Percentiles rank a stretch among this genome's conserved stretches.
These are phyloP conservation scores for Calvatia gigantea DNA, from an alignment of 768 basidiomycete genomes.

Conservation along the genomic window DNA sequence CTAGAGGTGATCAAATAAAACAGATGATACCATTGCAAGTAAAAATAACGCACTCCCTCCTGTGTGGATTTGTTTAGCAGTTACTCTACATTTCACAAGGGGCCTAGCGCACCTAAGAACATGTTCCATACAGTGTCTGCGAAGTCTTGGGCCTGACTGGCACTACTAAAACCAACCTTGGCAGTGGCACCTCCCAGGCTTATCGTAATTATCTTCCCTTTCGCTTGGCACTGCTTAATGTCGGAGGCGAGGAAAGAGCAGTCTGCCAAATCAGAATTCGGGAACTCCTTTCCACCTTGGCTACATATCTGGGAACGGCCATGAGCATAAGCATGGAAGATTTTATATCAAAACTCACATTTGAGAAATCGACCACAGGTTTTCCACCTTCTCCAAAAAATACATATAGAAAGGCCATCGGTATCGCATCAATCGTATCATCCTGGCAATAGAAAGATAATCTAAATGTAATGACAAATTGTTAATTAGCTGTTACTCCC, in stretches of 20 bases:
- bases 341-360: conserved; percentile 32
- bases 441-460: conserved; percentile 64
- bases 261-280: conserved; percentile 59
- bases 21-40: neutral
- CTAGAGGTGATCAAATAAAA: conserved; percentile 16
- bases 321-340: neutral
- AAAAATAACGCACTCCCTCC: conserved; percentile 27
- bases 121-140: conserved; percentile 65
- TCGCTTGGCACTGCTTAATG: conserved; percentile 62
- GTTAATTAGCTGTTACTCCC: neutral
- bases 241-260: conserved; percentile 59
- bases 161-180: conserved; percentile 50
- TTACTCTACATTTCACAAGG: neutral
- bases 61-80: conserved; percentile 10
- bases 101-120: conserved; percentile 50
- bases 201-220: conserved; percentile 52
- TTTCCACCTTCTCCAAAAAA: conserved; percentile 60
- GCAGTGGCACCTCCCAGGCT: conserved; percentile 59
- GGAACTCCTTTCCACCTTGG: conserved; percentile 42
- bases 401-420: conserved; percentile 55
- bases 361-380: conserved; percentile 60
- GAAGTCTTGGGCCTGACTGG: conserved; percentile 48
- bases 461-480: conserved; percentile 16
- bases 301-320: conserved; percentile 48
- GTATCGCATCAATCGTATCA: conserved; percentile 57